phyloP scores from a whole-genome alignment of 1,284 basidiomycete species.

The Cryptococcus depauperatus region DNA sequence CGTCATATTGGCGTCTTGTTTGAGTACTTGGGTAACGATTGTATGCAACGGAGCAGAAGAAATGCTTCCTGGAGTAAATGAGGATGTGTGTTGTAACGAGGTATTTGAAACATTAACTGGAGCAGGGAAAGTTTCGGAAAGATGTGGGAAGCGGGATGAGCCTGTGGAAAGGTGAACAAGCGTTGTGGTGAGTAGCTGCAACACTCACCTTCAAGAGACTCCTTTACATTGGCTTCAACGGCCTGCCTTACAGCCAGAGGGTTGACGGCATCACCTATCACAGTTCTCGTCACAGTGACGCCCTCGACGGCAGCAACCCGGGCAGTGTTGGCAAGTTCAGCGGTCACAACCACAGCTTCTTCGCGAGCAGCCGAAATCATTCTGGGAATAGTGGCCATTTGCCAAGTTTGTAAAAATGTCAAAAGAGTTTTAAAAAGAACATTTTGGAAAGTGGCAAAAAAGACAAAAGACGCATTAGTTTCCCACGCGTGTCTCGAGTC shows the following conservation, averaged over 20 bases:
- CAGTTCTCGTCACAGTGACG: constrained; percentile 6
- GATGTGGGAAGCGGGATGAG: constrained; percentile 11
- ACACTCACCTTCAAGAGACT: constrained; percentile 13
- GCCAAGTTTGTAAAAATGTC: too few species aligned
- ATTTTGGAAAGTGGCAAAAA: too few species aligned
- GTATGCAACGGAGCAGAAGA: constrained; percentile 10
- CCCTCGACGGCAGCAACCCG: constrained; percentile 17
- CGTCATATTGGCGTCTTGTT: constrained; percentile 28
- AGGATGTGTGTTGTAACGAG: neutral
- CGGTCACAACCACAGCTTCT: constrained; percentile 29
- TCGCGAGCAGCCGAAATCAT: constrained; percentile 36
- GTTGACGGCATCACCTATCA: constrained; percentile 24
- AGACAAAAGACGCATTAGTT: too few species aligned
- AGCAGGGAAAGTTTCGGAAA: too few species aligned
- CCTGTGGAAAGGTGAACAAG: too few species aligned
- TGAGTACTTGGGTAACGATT: constrained; percentile 22
- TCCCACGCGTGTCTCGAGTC: too few species aligned
- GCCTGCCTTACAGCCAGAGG: constrained; percentile 31
- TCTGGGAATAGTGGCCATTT: constrained; percentile 31
- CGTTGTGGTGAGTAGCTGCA: too few species aligned
- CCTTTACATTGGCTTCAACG: constrained; percentile 26
- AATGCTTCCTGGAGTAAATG: constrained; percentile 4
- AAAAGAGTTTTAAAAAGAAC: neutral
- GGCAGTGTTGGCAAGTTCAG: constrained; percentile 22
- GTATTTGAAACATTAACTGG: constrained; percentile 1